Conservation (phyloP, 371 early-diverging fungal species). For the Conidiobolus incongruus region DNA sequence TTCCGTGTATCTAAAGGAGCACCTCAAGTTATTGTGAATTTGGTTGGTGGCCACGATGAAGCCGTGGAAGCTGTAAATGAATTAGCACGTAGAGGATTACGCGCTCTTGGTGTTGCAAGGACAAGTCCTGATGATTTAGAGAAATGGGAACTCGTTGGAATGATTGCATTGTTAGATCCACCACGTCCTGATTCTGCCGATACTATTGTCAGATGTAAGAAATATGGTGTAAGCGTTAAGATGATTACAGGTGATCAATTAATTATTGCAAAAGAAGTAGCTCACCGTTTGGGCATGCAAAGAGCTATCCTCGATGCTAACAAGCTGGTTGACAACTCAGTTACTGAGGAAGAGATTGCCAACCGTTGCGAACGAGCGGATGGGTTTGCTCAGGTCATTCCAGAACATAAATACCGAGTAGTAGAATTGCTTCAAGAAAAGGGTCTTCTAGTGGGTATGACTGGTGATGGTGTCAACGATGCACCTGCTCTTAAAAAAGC, state of each 20-base stretch:
- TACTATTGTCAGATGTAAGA: slow-evolving; percentile 30
- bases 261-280: slow-evolving; percentile 76
- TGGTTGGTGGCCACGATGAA: slow-evolving; percentile 56
- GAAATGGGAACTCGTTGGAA: slow-evolving; percentile 37
- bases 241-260: slow-evolving; percentile 86
- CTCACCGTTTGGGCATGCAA: slow-evolving; percentile 57
- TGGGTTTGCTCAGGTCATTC: slow-evolving; percentile 92
- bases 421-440: slow-evolving; percentile 61
- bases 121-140: slow-evolving; percentile 41
- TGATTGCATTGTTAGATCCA: slow-evolving; percentile 72
- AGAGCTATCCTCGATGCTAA: slow-evolving; percentile 55
- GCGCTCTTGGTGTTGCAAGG: slow-evolving; percentile 77
- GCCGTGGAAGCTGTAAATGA: slow-evolving; percentile 52
- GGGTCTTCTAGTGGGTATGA: slow-evolving; percentile 63
- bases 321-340: slow-evolving; percentile 53
- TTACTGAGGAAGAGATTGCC: slow-evolving; percentile 61
- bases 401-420: slow-evolving; percentile 89
- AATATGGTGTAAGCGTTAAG: slow-evolving; percentile 57
- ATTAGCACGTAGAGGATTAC: slow-evolving; percentile 71
- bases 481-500: slow-evolving; percentile 71
- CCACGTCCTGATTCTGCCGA: slow-evolving; percentile 46
- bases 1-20: slow-evolving; percentile 78
- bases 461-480: slow-evolving; percentile 82
- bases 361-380: slow-evolving; percentile 62
- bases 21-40: too few relatives aligned